Evolutionary conservation across 441 rosid genomes (phyloP).

Genomic region (Erodium trifolium): DNA sequence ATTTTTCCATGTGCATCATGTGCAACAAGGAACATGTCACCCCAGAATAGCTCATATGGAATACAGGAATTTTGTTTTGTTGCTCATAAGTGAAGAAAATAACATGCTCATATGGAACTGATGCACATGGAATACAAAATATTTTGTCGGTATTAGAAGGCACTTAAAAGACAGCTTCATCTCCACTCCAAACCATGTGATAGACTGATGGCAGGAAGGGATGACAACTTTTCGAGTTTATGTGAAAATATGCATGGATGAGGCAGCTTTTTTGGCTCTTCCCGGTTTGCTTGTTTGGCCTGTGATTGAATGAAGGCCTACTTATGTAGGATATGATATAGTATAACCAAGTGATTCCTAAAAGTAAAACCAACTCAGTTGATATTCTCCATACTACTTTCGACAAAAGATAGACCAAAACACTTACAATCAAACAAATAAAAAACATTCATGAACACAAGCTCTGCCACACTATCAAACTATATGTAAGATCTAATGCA

Average conservation of each 20-base stretch:
- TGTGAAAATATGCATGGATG: not conserved
- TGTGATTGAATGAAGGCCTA: conserved; percentile 15
- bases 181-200: conserved; percentile 10
- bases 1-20: conserved; percentile 17
- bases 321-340: not conserved
- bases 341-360: not conserved
- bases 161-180: not conserved
- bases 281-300: conserved; percentile 20
- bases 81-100: conserved; percentile 2
- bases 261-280: not conserved
- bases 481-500: not conserved
- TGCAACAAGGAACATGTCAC: conserved; percentile 18
- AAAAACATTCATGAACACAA: no score
- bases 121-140: no score
- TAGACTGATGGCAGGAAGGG: conserved; percentile 11
- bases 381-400: not conserved
- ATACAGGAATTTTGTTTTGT: conserved; percentile 15
- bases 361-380: not conserved
- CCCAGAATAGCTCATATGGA: conserved; percentile 10
- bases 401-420: no score
- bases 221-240: not conserved
- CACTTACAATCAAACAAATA: no score
- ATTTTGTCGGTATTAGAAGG: not conserved
- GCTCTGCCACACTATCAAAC: not conserved
- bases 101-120: no score